phyloP scores from a whole-genome alignment of 208 protist species.

The Porcisia deanei region DNA sequence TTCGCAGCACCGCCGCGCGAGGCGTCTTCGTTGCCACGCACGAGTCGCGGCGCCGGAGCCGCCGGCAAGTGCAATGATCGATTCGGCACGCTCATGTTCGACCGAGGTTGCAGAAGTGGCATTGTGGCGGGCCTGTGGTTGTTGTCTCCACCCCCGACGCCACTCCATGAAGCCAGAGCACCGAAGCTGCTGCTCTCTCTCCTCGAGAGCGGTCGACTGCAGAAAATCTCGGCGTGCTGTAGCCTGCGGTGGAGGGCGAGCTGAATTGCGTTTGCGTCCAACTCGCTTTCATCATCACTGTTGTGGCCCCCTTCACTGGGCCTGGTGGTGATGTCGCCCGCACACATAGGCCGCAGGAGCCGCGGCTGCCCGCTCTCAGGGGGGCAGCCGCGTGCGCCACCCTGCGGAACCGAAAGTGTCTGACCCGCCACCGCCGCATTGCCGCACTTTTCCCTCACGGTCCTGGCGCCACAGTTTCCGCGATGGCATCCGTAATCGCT shows the following conservation, averaged over 20 bases:
- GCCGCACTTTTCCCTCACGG: background rate
- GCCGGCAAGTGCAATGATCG: constrained; percentile 12
- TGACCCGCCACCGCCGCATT: background rate
- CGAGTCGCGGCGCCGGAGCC: constrained; percentile 12
- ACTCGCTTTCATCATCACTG: constrained; percentile 22
- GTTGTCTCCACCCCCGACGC: background rate
- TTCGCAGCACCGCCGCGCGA: background rate
- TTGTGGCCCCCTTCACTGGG: background rate
- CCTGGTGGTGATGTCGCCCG: background rate
- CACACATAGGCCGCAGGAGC: background rate
- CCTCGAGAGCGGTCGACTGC: constrained; percentile 9
- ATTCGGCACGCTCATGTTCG: background rate
- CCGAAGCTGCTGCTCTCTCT: constrained; percentile 1
- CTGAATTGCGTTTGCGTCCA: constrained; percentile 65
- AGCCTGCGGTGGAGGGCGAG: constrained; percentile 66
- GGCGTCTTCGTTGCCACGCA: constrained; percentile 3
- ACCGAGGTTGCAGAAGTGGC: constrained; percentile 21
- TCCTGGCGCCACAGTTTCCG: background rate
- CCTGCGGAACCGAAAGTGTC: background rate
- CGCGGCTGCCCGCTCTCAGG: background rate
- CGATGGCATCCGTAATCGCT: background rate
- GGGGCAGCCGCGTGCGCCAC: background rate
- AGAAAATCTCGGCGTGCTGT: constrained; percentile 20
- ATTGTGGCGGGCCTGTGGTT: constrained; percentile 3
- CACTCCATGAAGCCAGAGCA: background rate